These are phyloP conservation scores for Penicillium simplicissimum DNA, from an alignment of 495 filamentous ascomycete species.

Conservation along the genomic window DNA sequence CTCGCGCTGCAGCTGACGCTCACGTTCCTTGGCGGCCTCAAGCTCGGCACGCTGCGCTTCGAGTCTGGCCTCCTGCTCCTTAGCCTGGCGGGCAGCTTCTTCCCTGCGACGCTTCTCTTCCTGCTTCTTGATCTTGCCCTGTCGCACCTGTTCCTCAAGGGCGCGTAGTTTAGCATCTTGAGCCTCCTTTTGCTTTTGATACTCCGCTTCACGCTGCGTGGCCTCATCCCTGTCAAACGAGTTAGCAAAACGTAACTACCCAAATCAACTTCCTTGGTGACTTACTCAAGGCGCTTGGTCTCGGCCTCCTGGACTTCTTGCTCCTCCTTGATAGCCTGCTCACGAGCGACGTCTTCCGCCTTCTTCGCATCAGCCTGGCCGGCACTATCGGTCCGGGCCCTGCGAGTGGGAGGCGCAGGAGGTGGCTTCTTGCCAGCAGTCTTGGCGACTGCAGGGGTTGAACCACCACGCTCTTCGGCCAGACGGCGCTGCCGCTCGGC, in stretches of 20 bases:
- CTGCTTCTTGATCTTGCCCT: conserved; percentile 94
- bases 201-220: conserved; percentile 71
- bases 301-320: conserved; percentile 77
- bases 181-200: conserved; percentile 75
- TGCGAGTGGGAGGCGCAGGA: conserved; percentile 78
- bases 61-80: conserved; percentile 83
- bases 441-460: conserved; percentile 55
- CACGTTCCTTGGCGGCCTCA: conserved; percentile 83
- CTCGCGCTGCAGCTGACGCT: conserved; percentile 83
- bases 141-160: conserved; percentile 88
- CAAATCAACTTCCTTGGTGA: conserved; percentile 21
- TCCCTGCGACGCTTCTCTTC: conserved; percentile 92
- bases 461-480: conserved; percentile 73
- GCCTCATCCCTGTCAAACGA: conserved; percentile 67
- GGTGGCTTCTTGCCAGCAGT: conserved; percentile 74
- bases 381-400: conserved; percentile 64
- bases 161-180: conserved; percentile 81
- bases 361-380: conserved; percentile 55
- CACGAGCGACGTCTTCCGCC: conserved; percentile 52
- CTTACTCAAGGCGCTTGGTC: conserved; percentile 81
- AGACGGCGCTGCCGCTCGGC: conserved; percentile 82
- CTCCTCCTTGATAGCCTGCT: conserved; percentile 63
- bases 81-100: conserved; percentile 80
- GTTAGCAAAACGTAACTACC: conserved; percentile 33
- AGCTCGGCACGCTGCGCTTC: conserved; percentile 88